Evolutionary conservation across 2,329 filamentous ascomycete species (phyloP), one percentile per base, ranked within the genome.

Genomic region (Mycosphaerella sp.): DNA sequence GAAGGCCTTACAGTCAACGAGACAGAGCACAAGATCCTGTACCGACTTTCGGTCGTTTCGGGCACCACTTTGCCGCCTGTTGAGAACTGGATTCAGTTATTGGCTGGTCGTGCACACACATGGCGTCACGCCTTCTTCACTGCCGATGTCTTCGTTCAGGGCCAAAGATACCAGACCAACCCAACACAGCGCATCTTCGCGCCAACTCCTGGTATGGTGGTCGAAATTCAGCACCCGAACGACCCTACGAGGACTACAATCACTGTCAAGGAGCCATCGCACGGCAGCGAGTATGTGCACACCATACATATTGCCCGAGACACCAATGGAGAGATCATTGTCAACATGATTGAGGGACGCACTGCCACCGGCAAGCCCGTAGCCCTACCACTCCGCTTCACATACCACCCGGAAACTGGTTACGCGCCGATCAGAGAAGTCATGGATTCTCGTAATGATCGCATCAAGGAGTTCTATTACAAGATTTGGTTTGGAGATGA

Each of bases 391-490:
- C 82, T 98, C 59, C 82, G 84, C 67, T 97, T 97, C 75, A 88
- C 81, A 4, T 98, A 98, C 73, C 87, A 90, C 67, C 93, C 93
- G 1, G 91, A 97, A 71, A 86, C 89, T 50, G 93, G 93, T 27
- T 98, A 96, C 68, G 91, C 94, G n/a, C 93, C 93, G 14, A 95
- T 98, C 61, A 86, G 86, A 55, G 93, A 98, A 71, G 86, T 97
- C 57, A 98, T 98, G 93, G 81, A 89, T 32, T 86, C 82, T 49
- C 89, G 93, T 66, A 98, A 98, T 68, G 91, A 98, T 68, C 87
- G 89, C 59, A 97, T 98, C 77, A 98, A 98, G 78, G 88, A 95
- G 71, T 98, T 98, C 70, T 98, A 98, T 79, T 98, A 95, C 83
- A 84, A 85, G 62, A 85, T 94, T 59, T 98, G 93, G 93, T 98